These are phyloP conservation scores for Candida sithepensis DNA, from an alignment of 805 yeast species.

Conservation along the genomic window DNA sequence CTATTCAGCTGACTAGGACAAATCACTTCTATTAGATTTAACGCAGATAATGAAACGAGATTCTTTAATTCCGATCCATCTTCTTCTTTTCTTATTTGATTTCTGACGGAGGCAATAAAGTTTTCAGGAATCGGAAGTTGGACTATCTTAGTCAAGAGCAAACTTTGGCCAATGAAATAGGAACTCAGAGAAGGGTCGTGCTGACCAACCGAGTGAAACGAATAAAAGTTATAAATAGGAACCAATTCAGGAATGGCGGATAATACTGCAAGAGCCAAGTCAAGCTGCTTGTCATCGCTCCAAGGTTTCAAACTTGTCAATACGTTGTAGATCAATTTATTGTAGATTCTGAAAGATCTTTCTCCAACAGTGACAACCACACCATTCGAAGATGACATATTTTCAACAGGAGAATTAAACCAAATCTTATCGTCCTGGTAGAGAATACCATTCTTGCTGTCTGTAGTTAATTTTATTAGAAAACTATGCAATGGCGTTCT, in stretches of 20 bases:
- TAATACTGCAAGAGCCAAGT: constrained; percentile 49
- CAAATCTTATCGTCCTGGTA: constrained; percentile 49
- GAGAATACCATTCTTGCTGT: constrained; percentile 44
- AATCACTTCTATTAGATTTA: constrained; percentile 49
- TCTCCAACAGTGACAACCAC: constrained; percentile 45
- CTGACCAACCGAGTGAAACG: constrained; percentile 56
- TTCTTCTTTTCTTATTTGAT: neutral
- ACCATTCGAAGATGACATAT: constrained; percentile 31
- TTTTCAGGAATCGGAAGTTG: constrained; percentile 49
- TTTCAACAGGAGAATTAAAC: constrained; percentile 30
- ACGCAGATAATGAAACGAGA: constrained; percentile 6
- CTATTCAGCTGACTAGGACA: constrained; percentile 65
- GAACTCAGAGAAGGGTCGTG: constrained; percentile 79
- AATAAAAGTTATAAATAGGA: constrained; percentile 61
- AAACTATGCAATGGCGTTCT: constrained; percentile 41
- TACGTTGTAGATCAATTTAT: constrained; percentile 61
- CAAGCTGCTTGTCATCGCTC: constrained; percentile 65
- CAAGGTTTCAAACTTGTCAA: constrained; percentile 72
- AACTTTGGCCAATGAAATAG: constrained; percentile 77
- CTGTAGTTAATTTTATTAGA: constrained; percentile 46
- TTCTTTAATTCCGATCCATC: constrained; percentile 3
- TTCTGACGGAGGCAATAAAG: constrained; percentile 12
- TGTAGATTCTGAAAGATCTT: constrained; percentile 55
- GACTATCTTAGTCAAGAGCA: constrained; percentile 58
- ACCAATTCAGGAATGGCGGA: constrained; percentile 61